Conservation (phyloP, 352 stramenopile genomes). For the Globisporangium perplexum region DNA sequence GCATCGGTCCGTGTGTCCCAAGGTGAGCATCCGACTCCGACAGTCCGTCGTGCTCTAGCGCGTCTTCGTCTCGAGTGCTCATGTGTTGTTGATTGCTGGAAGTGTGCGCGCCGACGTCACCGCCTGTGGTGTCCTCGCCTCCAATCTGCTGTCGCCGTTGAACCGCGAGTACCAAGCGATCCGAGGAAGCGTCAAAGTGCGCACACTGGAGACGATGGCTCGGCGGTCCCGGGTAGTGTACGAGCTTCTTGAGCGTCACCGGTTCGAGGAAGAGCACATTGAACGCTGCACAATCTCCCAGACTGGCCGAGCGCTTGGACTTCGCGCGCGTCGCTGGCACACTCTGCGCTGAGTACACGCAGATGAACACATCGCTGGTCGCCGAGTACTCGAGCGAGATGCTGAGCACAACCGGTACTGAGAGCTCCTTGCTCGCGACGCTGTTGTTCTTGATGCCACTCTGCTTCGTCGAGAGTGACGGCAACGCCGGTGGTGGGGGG, state of each 20-base stretch:
- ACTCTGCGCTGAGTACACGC: conserved; percentile 36
- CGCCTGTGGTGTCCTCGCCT: conserved; percentile 1
- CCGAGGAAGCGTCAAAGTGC: conserved; percentile 30
- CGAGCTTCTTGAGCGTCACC: conserved; percentile 44
- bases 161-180: conserved; percentile 40
- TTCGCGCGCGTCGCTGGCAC: conserved; percentile 3
- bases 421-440: not conserved
- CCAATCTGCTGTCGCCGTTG: not conserved
- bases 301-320: not conserved
- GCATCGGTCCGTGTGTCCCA: conserved; percentile 14
- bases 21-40: conserved; percentile 2
- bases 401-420: conserved; percentile 16
- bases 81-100: not conserved
- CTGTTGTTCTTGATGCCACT: conserved; percentile 9
- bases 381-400: conserved; percentile 39
- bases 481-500: not conserved
- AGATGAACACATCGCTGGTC: conserved; percentile 51
- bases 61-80: not conserved
- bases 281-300: conserved; percentile 15
- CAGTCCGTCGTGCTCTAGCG: not conserved
- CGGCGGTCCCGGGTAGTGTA: conserved; percentile 38
- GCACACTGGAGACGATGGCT: conserved; percentile 35
- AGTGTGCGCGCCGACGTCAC: conserved; percentile 3
- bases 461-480: conserved; percentile 1
- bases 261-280: conserved; percentile 61